These are phyloP conservation scores for Borovskyia barvae DNA, from an alignment of 208 protist genomes.

Conservation along the genomic window DNA sequence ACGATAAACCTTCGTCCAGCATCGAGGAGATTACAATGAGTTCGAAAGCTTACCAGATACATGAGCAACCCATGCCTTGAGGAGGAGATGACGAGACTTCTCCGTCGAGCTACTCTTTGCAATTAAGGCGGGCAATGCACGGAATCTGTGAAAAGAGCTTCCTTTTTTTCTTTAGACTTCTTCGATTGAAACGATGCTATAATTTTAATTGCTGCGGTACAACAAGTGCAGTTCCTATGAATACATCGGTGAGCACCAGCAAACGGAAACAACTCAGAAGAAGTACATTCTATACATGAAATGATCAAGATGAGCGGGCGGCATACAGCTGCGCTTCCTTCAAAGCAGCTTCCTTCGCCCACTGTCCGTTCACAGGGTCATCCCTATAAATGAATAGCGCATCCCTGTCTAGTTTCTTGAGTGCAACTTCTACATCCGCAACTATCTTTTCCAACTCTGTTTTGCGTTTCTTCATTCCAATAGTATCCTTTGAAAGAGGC, in stretches of 20 bases:
- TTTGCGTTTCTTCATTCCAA: slow-evolving; percentile 50
- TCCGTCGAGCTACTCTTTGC: no score
- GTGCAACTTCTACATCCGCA: slow-evolving; percentile 68
- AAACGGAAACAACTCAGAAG: background rate
- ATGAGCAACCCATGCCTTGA: no score
- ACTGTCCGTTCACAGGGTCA: slow-evolving; percentile 70
- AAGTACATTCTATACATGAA: slow-evolving; percentile 6
- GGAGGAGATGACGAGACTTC: no score
- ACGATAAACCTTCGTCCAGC: background rate
- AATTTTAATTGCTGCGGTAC: no score
- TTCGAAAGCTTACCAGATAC: no score
- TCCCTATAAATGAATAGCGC: slow-evolving; percentile 89
- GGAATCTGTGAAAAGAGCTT: no score
- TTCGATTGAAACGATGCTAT: no score
- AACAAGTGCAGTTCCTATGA: no score
- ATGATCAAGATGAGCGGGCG: slow-evolving; percentile 9
- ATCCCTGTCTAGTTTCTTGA: slow-evolving; percentile 84
- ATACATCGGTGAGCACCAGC: no score
- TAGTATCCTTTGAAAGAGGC: slow-evolving; percentile 84
- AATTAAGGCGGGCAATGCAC: no score
- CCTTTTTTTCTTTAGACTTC: no score
- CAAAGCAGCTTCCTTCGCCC: slow-evolving; percentile 72
- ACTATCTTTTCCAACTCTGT: slow-evolving; percentile 72
- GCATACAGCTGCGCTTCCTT: slow-evolving; percentile 65
- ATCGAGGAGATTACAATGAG: background rate